Evolutionary conservation across 2,329 filamentous ascomycete species (phyloP).

Genomic region (Monosporascus sp.): DNA sequence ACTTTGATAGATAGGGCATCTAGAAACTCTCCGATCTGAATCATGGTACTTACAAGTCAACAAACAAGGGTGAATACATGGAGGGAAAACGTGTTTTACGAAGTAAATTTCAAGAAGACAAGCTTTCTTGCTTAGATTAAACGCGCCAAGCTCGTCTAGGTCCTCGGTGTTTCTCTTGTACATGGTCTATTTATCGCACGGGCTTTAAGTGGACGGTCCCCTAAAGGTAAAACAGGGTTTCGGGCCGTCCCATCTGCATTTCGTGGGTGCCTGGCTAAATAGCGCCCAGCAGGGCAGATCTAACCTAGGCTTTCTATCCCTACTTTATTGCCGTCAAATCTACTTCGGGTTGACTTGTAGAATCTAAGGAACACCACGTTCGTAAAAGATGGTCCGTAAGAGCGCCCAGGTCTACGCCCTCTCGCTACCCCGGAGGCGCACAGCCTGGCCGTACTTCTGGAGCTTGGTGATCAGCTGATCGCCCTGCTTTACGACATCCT

Average conservation of each 20-base stretch:
- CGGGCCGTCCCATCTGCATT: background rate
- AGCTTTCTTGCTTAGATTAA: background rate
- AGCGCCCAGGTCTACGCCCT: slow-evolving; percentile 55
- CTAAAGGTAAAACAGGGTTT: background rate
- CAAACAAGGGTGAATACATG: no score
- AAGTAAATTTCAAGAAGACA: no score
- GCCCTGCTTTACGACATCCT: slow-evolving; percentile 94
- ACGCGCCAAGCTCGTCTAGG: background rate
- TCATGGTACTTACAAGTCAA: no score
- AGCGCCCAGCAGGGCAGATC: no score
- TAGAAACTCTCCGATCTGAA: background rate
- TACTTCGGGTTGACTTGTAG: background rate
- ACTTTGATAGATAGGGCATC: background rate
- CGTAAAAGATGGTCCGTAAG: background rate
- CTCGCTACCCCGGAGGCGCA: slow-evolving; percentile 90
- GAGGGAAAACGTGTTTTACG: no score
- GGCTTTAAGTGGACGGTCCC: background rate
- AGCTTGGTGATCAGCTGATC: slow-evolving; percentile 98
- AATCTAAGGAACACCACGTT: no score
- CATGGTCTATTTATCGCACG: background rate
- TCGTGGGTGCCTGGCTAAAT: no score
- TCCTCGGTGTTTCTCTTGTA: background rate
- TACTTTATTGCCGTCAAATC: background rate
- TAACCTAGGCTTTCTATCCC: background rate
- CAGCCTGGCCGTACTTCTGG: slow-evolving; percentile 97